Evolutionary conservation across 2,329 filamentous ascomycete species (phyloP), one percentile per base, ranked within the genome.

Genomic region (Aspergillus unguis): DNA sequence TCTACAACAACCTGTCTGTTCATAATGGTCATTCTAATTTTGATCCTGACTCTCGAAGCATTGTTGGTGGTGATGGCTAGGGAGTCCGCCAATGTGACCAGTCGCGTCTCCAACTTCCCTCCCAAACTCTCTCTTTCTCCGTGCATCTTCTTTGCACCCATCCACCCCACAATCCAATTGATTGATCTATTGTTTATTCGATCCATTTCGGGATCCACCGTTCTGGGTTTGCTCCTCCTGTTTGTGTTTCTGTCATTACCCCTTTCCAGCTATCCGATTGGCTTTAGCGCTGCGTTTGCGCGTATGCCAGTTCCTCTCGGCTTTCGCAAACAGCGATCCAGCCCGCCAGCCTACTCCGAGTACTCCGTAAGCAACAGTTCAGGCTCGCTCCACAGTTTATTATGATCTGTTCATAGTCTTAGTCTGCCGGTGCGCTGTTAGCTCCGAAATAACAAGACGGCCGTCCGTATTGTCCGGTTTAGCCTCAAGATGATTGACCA

Each of bases 181-280:
- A 44, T 44, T 33, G 40, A 29, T 9, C 36, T 25, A 10, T 17
- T 32, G 10, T 33, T 6, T 40, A 17, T 23, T 33, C n/a, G 9
- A 44, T 36, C 29, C 26, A 36, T 49, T 29, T 40, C 2, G 10
- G 23, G 36, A 41, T 42, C 50, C 38, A 53, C 50, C 37, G 35
- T 26, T 17, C 35, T 41, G 28, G 6, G 36, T 37, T 48, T 33
- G 29, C 48, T 43, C 26, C 44, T n/a, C 41, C 32, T 37, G 50
- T 37, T 32, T 50, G 49, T 58, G 52, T 57, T 58, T 56, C 45
- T 59, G 57, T 59, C 58, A 59, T 57, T 23, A 31, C 41, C 43
- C 31, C 42, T 50, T 51, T 54, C 48, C 54, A 17, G 38, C 50
- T 35, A 36, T 49, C 41, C 51, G 36, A 35, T 33, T 55, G 42